Percentiles rank a stretch among this genome's conserved stretches.
phyloP scores from a whole-genome alignment of 2,329 filamentous ascomycete genomes.

The Aspergillus pseudoviridinutans region DNA sequence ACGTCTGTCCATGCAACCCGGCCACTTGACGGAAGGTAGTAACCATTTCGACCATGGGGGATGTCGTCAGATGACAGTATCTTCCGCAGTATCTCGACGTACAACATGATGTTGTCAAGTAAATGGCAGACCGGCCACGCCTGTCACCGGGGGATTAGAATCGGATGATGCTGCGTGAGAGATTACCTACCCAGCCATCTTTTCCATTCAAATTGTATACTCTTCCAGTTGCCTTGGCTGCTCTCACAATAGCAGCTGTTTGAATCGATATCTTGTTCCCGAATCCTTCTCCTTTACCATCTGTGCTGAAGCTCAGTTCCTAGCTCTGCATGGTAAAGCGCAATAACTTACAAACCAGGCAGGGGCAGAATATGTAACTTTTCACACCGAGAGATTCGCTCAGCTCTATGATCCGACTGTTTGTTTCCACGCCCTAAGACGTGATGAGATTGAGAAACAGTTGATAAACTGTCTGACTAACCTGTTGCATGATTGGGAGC shows the following conservation, averaged over 20 bases:
- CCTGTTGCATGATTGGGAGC: constrained; percentile 2
- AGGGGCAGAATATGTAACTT: constrained; percentile 53
- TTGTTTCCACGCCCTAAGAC: constrained; percentile 38
- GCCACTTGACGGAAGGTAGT: constrained; percentile 50
- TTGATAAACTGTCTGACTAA: not conserved
- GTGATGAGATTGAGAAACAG: constrained; percentile 7
- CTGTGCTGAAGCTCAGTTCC: too few species aligned
- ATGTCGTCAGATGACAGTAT: constrained; percentile 42
- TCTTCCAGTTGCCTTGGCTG: constrained; percentile 38
- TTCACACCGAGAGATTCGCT: constrained; percentile 42
- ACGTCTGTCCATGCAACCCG: constrained; percentile 50
- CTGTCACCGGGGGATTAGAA: constrained; percentile 17
- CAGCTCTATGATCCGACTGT: constrained; percentile 43
- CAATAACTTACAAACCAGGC: constrained; percentile 42
- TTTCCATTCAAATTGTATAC: constrained; percentile 34
- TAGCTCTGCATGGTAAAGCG: too few species aligned
- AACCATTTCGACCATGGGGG: constrained; percentile 44
- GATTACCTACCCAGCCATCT: not conserved
- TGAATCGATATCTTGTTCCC: constrained; percentile 52
- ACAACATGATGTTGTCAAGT: constrained; percentile 45
- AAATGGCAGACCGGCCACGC: constrained; percentile 54
- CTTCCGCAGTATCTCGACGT: constrained; percentile 42
- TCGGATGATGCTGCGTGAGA: not conserved
- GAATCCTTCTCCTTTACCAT: constrained; percentile 49
- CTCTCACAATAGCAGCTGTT: constrained; percentile 46